Conservation (phyloP, 2,329 filamentous ascomycete genomes). For the Lachnellula cervina region DNA sequence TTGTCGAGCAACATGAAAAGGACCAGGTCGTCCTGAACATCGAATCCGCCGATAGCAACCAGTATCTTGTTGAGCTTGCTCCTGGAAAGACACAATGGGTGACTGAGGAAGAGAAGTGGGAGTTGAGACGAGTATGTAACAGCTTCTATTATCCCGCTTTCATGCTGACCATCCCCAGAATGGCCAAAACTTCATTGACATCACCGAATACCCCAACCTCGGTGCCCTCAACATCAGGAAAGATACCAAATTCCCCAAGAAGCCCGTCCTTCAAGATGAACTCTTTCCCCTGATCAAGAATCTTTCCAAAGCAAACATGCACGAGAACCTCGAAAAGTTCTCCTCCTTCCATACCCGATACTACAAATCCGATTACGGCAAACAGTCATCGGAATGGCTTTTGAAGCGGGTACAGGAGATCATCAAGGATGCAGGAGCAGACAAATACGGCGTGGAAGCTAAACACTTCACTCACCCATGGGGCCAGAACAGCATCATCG, state of each 20-base stretch:
- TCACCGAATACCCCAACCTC: conserved; percentile 69
- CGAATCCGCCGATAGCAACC: conserved; percentile 38
- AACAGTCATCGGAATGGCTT: conserved; percentile 84
- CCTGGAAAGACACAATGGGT: conserved; percentile 82
- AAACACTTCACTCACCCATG: conserved; percentile 75
- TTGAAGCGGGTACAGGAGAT: conserved; percentile 68
- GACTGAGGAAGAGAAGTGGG: conserved; percentile 94
- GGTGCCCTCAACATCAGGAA: conserved; percentile 45
- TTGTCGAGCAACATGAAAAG: conserved; percentile 48
- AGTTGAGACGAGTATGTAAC: conserved; percentile 67
- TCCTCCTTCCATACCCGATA: conserved; percentile 78
- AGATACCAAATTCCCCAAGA: conserved; percentile 58
- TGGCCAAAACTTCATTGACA: conserved; percentile 89
- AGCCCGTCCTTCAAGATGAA: conserved; percentile 59
- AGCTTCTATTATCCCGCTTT: background rate
- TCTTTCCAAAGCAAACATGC: conserved; percentile 72
- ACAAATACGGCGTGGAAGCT: conserved; percentile 60
- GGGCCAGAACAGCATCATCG: conserved; percentile 88
- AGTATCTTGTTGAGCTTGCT: conserved; percentile 76
- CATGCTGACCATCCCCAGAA: conserved; percentile 47
- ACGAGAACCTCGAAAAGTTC: conserved; percentile 70
- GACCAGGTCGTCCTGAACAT: conserved; percentile 46
- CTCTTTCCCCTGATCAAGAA: conserved; percentile 62
- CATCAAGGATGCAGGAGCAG: conserved; percentile 66
- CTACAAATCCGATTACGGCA: conserved; percentile 73